These are phyloP conservation scores for Acorus gramineus DNA, from an alignment of 106 monocot species.

Conservation along the genomic window DNA sequence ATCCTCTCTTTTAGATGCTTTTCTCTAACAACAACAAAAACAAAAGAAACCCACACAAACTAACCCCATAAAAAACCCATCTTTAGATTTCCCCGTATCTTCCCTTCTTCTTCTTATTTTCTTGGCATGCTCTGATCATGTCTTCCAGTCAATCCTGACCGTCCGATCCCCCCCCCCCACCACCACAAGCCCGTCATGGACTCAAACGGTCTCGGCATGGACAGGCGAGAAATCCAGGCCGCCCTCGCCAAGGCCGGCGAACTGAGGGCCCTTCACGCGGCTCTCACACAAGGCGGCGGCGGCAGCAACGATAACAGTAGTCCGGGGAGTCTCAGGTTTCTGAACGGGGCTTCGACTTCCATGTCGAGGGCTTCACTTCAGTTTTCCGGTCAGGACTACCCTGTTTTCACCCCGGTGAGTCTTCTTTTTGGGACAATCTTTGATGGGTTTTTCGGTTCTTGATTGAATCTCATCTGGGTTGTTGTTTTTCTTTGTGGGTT, in stretches of 20 bases:
- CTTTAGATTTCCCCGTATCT: neutral
- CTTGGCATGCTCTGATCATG: neutral
- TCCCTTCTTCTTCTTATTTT: neutral
- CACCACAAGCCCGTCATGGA: conserved; percentile 26
- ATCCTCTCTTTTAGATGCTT: too few relatives aligned
- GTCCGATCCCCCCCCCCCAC: too few relatives aligned
- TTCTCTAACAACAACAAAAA: too few relatives aligned
- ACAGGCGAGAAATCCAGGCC: conserved; percentile 51
- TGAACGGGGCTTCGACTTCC: conserved; percentile 32
- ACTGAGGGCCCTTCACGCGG: conserved; percentile 72
- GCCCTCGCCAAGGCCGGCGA: conserved; percentile 77
- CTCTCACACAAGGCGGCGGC: conserved; percentile 44
- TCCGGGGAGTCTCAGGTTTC: conserved; percentile 31
- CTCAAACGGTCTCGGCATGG: conserved; percentile 18
- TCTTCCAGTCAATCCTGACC: neutral
- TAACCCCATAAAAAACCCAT: neutral
- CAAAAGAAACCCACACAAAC: too few relatives aligned
- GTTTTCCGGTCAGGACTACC: conserved; percentile 64
- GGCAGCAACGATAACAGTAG: conserved; percentile 14
- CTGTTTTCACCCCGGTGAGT: conserved; percentile 86
- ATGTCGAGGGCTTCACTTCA: conserved; percentile 30
- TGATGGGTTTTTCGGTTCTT: neutral
- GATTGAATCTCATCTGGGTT: neutral
- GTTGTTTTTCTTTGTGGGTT: neutral
- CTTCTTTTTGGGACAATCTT: neutral